A percentile compares a stretch with the other conserved stretches of the same genome.
These are phyloP conservation scores for Coemansia sp. DNA, from an alignment of 192 early-diverging fungal species.

Conservation along the genomic window DNA sequence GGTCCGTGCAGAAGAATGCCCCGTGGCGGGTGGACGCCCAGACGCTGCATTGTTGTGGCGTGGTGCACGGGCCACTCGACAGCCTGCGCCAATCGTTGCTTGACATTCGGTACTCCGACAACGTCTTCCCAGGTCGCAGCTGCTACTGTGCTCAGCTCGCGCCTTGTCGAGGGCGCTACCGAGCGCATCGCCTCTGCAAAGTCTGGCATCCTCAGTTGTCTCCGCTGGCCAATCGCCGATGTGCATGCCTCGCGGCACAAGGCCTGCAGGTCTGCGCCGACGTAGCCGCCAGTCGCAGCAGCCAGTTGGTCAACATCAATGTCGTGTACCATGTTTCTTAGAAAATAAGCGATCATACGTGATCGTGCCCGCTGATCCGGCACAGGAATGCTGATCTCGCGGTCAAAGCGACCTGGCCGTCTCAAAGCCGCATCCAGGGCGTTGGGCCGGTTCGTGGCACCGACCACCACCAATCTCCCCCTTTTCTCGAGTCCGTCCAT, in stretches of 20 bases:
- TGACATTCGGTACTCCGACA: slow-evolving; percentile 82
- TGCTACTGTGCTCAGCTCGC: slow-evolving; percentile 62
- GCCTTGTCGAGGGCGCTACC: slow-evolving; percentile 70
- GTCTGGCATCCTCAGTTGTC: slow-evolving; percentile 53
- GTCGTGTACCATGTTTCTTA: background rate
- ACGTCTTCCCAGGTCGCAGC: slow-evolving; percentile 79
- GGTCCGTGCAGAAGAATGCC: slow-evolving; percentile 97
- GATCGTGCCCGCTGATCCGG: background rate
- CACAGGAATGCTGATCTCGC: slow-evolving; percentile 94
- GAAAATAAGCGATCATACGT: background rate
- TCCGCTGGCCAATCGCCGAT: slow-evolving; percentile 5
- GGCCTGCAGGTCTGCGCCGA: slow-evolving; percentile 87
- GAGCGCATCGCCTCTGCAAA: slow-evolving; percentile 63
- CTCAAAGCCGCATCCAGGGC: slow-evolving; percentile 93
- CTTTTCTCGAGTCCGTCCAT: slow-evolving; percentile 98
- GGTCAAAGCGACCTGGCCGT: slow-evolving; percentile 91
- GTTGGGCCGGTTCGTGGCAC: slow-evolving; percentile 97
- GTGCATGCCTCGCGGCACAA: slow-evolving; percentile 86
- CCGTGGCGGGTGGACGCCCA: slow-evolving; percentile 78
- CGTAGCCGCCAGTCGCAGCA: slow-evolving; percentile 62
- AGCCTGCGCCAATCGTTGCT: slow-evolving; percentile 72
- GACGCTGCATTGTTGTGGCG: slow-evolving; percentile 59
- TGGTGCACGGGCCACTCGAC: slow-evolving; percentile 88
- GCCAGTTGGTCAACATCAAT: slow-evolving; percentile 57
- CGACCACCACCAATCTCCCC: slow-evolving; percentile 96